Evolutionary conservation across 225 moss, liverwort and hornwort species (phyloP), one percentile per base, ranked within the genome.

Genomic region (Pleurozium schreberi): DNA sequence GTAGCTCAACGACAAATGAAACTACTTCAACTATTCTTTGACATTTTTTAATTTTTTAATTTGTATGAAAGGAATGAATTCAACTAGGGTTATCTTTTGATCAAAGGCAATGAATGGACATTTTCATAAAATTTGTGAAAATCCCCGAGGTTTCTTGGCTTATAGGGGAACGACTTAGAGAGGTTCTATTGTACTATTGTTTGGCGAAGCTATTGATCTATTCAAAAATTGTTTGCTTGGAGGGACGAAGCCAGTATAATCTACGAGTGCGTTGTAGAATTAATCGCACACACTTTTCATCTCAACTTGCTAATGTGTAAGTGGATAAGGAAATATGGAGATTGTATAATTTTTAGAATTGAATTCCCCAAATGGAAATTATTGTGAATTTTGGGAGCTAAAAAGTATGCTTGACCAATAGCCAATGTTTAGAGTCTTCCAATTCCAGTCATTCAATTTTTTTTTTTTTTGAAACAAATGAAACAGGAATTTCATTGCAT

Each of bases 171-270:
- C n/a, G n/a, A n/a, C n/a, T n/a, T n/a, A n/a, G n/a, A n/a, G n/a
- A n/a, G n/a, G n/a, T n/a, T n/a, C n/a, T n/a, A n/a, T n/a, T n/a
- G n/a, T n/a, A 43, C 3, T 43, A 28, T 17, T 43, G 6, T 49
- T 33, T 18, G 3, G 17, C 1, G 4, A 49, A 49, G 20, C 0
- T 49, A 3, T 50, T 33, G 8, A 18, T 33, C 7, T 3, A 19
- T 18, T 75, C 8, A 5, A 52, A 75, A 75, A 34, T 33, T 75
- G 8, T 8, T 52, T 76, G 21, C 1, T 3, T 31, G 18, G 31
- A 47, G 7, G 6, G 30, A 47, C 7, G 31, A 10, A 31, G 31
- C 4, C 1, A 10, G 8, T n/a, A n/a, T n/a, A 47, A 73, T 73
- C 6, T 10, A 42, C 8, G 28, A 0, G 6, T 50, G 11, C 4